Evolutionary conservation across 106 monocot species (phyloP), one percentile per base, ranked within the genome.

Genomic region (Allium fistulosum): DNA sequence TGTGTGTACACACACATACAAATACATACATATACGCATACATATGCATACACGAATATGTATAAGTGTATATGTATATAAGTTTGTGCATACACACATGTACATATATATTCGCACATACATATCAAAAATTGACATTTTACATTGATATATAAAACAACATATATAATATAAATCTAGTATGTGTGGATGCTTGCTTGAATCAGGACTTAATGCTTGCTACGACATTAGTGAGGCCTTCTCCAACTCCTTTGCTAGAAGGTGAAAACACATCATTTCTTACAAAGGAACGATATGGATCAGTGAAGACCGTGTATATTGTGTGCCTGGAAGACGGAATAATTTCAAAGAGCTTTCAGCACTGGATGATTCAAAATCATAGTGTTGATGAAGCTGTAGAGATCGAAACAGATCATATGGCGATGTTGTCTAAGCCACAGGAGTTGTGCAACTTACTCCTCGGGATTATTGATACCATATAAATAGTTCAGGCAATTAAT

Each of bases 341-440:
- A 6, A 60, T 78, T 0, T 5, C 67, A 8, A 17, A 4, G 17
- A 68, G 72, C 1, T 79, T 27, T 45, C 82, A 83, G 62, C 53
- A n/a, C 2, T 83, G 78, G 78, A 71, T 83, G 75, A 61, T 62
- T 8, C 57, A 56, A 48, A 83, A 77, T 13, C 16, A 37, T 45
- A 26, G 55, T 4, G 68, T 76, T 48, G 66, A 76, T 7, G 72
- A 51, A 12, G 74, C 77, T 63, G 72, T 57, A 64, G 76, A 72
- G 68, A 45, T 67, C 1, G 68, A 26, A 0, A 58, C 72, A 2
- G 81, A 75, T 18, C 76, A 81, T 28, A 76, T 81, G 81, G 62
- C 28, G 7, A 76, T 81, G 81, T 27, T 81, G 47, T 75, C 81
- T 1, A 64, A 58, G 37, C 81, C 81, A 7, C 11, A 66, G 27